These are phyloP conservation scores for Chaetomium strumarium DNA, from an alignment of 2,329 filamentous ascomycete species.

Conservation along the genomic window DNA sequence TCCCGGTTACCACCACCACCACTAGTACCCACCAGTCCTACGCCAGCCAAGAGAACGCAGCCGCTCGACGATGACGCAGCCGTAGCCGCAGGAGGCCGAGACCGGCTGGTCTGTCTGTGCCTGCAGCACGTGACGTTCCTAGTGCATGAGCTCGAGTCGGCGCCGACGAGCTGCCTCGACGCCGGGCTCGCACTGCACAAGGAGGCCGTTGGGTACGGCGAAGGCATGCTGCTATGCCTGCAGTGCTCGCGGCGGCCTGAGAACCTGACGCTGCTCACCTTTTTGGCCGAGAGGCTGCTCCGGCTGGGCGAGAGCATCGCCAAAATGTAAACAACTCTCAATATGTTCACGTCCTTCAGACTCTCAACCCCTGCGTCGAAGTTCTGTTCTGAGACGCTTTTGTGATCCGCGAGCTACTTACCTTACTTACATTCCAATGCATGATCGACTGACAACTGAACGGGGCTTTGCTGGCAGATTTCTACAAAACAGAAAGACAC, in stretches of 20 bases:
- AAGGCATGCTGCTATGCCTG: constrained; percentile 8
- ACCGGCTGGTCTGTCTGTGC: constrained; percentile 2
- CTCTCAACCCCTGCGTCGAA: too few relatives aligned
- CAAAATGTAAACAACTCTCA: too few relatives aligned
- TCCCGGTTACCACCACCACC: too few relatives aligned
- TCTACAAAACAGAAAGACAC: too few relatives aligned
- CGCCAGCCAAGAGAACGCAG: too few relatives aligned
- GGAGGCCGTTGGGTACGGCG: constrained; percentile 9
- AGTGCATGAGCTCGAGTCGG: constrained; percentile 12
- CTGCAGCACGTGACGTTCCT: constrained; percentile 9
- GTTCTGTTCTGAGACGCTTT: too few relatives aligned
- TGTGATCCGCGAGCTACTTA: too few relatives aligned
- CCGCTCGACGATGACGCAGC: too few relatives aligned
- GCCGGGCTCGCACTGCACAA: constrained; percentile 10
- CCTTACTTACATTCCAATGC: background rate
- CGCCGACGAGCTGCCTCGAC: constrained; percentile 1
- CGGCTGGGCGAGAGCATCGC: constrained; percentile 9
- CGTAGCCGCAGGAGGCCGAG: background rate
- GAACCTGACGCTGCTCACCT: constrained; percentile 14
- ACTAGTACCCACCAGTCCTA: too few relatives aligned
- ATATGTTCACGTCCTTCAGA: too few relatives aligned
- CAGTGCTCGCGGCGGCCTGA: constrained; percentile 3
- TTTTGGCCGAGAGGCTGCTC: constrained; percentile 9
- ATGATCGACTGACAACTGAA: background rate
- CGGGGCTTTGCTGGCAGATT: too few relatives aligned